phyloP scores from a whole-genome alignment of 306 rosid genomes.

The Cucumis melo region DNA sequence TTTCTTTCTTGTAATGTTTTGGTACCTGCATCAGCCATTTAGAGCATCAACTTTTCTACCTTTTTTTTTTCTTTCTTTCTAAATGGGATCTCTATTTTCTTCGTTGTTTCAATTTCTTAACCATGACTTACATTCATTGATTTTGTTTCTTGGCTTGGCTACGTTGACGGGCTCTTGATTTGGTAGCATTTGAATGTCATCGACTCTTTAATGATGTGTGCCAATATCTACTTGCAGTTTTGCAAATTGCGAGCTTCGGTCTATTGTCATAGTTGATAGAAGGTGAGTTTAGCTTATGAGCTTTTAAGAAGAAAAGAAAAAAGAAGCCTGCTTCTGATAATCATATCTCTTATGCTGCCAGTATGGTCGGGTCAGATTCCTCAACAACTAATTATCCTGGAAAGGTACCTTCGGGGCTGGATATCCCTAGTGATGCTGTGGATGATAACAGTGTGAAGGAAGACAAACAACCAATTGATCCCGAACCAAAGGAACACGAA shows the following conservation, averaged over 20 bases:
- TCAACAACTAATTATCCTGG: slow-evolving; percentile 55
- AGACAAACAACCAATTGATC: slow-evolving; percentile 2
- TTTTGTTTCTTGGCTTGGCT: neutral
- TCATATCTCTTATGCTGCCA: slow-evolving; percentile 17
- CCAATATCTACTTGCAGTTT: slow-evolving; percentile 38
- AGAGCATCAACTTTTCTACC: neutral
- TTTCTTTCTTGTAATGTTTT: neutral
- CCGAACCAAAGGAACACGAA: neutral
- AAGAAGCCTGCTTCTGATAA: slow-evolving; percentile 3
- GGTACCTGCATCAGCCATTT: neutral
- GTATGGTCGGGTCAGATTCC: slow-evolving; percentile 37
- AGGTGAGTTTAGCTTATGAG: slow-evolving; percentile 28
- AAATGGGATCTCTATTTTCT: neutral
- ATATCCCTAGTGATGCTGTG: slow-evolving; percentile 37
- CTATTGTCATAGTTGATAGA: slow-evolving; percentile 46
- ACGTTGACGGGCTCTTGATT: neutral
- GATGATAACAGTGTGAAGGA: slow-evolving; percentile 15
- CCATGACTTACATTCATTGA: neutral
- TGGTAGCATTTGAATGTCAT: neutral
- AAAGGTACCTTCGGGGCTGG: slow-evolving; percentile 44
- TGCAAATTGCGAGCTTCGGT: slow-evolving; percentile 63
- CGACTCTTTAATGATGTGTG: neutral
- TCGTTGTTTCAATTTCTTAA: neutral
- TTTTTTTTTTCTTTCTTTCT: neutral
- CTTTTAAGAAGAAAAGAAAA: neutral